Evolutionary conservation across 1,284 basidiomycete genomes (phyloP).

Genomic region (Filobasidium uniguttulatum): DNA sequence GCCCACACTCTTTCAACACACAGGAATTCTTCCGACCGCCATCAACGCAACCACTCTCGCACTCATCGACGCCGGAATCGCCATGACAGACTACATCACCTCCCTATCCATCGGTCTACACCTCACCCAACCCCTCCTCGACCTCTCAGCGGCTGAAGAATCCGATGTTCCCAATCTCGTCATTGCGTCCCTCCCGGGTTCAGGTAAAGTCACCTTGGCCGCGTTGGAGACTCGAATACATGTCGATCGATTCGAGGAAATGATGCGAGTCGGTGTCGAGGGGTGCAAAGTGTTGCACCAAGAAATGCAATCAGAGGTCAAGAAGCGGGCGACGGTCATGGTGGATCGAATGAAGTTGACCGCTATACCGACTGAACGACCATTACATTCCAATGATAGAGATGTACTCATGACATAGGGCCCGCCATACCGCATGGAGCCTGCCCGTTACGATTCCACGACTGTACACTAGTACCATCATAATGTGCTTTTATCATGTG

Average conservation of each 20-base stretch:
- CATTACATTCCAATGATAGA: not conserved
- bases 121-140: slow-evolving; percentile 59
- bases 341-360: slow-evolving; percentile 38
- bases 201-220: slow-evolving; percentile 68
- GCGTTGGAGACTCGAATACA: slow-evolving; percentile 90
- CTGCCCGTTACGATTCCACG: too few species aligned
- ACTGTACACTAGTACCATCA: too few species aligned
- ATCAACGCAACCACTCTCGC: slow-evolving; percentile 92
- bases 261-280: slow-evolving; percentile 64
- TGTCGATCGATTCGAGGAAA: slow-evolving; percentile 80
- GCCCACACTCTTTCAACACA: not conserved
- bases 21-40: slow-evolving; percentile 74
- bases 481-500: too few species aligned
- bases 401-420: not conserved
- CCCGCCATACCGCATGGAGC: too few species aligned
- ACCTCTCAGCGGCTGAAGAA: slow-evolving; percentile 79
- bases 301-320: slow-evolving; percentile 70
- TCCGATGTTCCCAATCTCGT: slow-evolving; percentile 75
- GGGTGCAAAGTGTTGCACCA: slow-evolving; percentile 62
- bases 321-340: slow-evolving; percentile 49
- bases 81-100: slow-evolving; percentile 79
- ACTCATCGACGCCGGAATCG: slow-evolving; percentile 76
- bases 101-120: slow-evolving; percentile 64
- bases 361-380: not conserved
- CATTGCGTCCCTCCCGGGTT: slow-evolving; percentile 73